phyloP scores from a whole-genome alignment of 805 yeast species.

The Candida railenensis region DNA sequence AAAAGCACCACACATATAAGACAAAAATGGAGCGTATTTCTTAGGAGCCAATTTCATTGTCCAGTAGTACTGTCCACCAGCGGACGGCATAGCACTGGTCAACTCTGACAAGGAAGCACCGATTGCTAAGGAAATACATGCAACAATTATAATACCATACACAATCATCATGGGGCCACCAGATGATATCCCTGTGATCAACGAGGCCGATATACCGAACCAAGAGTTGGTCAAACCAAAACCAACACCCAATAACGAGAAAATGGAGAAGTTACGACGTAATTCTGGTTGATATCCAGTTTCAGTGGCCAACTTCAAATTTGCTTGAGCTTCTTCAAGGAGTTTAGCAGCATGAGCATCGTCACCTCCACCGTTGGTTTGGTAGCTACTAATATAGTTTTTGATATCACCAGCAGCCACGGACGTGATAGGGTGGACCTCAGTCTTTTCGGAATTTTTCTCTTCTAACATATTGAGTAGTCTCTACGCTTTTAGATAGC shows the following conservation, averaged over 20 bases:
- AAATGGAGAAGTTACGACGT: constrained; percentile 32
- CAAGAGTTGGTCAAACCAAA: constrained; percentile 62
- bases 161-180: constrained; percentile 61
- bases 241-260: constrained; percentile 56
- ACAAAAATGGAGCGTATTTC: constrained; percentile 45
- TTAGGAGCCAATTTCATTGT: constrained; percentile 54
- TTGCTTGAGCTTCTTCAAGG: constrained; percentile 16
- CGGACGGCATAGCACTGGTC: constrained; percentile 51
- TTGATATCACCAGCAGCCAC: constrained; percentile 1
- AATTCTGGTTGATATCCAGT: constrained; percentile 32
- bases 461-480: constrained; percentile 1
- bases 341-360: constrained; percentile 6
- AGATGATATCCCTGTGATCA: constrained; percentile 52
- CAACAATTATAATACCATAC: constrained; percentile 55
- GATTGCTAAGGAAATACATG: constrained; percentile 44
- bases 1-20: constrained; percentile 60
- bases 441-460: neutral
- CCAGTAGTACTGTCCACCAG: constrained; percentile 64
- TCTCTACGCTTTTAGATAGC: too few relatives aligned
- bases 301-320: constrained; percentile 25
- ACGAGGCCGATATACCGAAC: constrained; percentile 58
- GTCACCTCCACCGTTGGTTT: neutral
- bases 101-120: constrained; percentile 55
- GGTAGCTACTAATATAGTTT: neutral
- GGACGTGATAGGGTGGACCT: neutral